Conservation (phyloP, 2,329 filamentous ascomycete species). For the Aspergillus viridinutans region DNA sequence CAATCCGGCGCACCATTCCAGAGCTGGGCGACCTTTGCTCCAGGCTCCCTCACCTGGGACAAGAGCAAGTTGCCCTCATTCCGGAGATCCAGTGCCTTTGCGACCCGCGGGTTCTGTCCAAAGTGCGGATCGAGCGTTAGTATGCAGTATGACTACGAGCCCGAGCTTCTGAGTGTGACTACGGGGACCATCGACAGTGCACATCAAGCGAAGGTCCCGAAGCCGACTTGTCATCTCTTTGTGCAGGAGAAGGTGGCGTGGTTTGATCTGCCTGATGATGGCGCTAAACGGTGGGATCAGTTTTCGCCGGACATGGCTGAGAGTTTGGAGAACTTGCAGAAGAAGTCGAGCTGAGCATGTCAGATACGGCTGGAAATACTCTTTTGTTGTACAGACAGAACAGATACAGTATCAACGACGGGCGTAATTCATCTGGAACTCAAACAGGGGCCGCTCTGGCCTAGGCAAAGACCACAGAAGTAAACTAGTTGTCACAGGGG, state of each 20-base stretch:
- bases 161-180: constrained; percentile 31
- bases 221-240: constrained; percentile 40
- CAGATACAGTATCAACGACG: neutral
- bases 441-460: neutral
- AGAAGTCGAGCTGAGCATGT: neutral
- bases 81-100: constrained; percentile 37
- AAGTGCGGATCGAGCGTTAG: constrained; percentile 45
- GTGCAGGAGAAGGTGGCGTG: constrained; percentile 39
- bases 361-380: neutral
- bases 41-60: constrained; percentile 30
- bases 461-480: neutral
- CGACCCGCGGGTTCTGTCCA: constrained; percentile 43
- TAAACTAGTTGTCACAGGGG: constrained; percentile 20
- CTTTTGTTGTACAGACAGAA: neutral
- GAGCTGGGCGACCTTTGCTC: constrained; percentile 39
- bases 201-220: constrained; percentile 20
- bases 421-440: neutral
- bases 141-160: constrained; percentile 38
- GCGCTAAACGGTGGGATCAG: constrained; percentile 19
- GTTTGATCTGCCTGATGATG: constrained; percentile 38
- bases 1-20: constrained; percentile 45
- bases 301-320: constrained; percentile 15
- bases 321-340: neutral
- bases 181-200: constrained; percentile 41
- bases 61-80: constrained; percentile 29